Percentiles rank a stretch among this genome's conserved stretches.
These are phyloP conservation scores for Myxozyma monticola DNA, from an alignment of 805 yeast genomes.

Conservation along the genomic window DNA sequence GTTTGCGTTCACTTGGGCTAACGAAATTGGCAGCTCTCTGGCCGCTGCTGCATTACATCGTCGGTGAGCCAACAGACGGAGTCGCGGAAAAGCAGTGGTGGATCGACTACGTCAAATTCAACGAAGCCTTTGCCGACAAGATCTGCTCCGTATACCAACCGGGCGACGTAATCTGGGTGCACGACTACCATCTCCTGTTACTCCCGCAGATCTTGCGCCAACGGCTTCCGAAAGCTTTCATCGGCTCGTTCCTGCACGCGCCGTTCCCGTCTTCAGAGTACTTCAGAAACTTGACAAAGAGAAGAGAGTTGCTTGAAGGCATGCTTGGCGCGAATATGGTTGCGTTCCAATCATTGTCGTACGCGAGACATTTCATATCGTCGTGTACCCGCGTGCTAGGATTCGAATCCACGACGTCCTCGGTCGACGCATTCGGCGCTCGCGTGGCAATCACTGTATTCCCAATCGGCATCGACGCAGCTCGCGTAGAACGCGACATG, in stretches of 20 bases:
- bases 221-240: constrained; percentile 68
- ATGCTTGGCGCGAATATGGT: constrained; percentile 85
- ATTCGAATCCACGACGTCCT: constrained; percentile 50
- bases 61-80: constrained; percentile 70
- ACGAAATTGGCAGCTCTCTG: constrained; percentile 49
- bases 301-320: constrained; percentile 82
- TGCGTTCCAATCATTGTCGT: constrained; percentile 82
- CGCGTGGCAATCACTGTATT: constrained; percentile 69
- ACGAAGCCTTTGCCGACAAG: constrained; percentile 84
- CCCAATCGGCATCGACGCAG: constrained; percentile 88
- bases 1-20: background rate
- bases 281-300: constrained; percentile 81
- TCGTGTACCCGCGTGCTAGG: constrained; percentile 88
- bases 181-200: constrained; percentile 80
- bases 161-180: constrained; percentile 92
- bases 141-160: constrained; percentile 71
- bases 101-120: constrained; percentile 84
- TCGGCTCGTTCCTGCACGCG: constrained; percentile 79
- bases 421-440: constrained; percentile 67
- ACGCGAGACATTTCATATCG: constrained; percentile 86
- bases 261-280: constrained; percentile 97
- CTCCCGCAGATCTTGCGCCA: constrained; percentile 81
- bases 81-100: constrained; percentile 75
- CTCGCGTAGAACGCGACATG: constrained; percentile 64
- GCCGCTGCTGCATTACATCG: constrained; percentile 94